Evolutionary conservation across 1,284 basidiomycete species (phyloP), one percentile per base, ranked within the genome.

Genomic region (Pseudozyma thailandica): DNA sequence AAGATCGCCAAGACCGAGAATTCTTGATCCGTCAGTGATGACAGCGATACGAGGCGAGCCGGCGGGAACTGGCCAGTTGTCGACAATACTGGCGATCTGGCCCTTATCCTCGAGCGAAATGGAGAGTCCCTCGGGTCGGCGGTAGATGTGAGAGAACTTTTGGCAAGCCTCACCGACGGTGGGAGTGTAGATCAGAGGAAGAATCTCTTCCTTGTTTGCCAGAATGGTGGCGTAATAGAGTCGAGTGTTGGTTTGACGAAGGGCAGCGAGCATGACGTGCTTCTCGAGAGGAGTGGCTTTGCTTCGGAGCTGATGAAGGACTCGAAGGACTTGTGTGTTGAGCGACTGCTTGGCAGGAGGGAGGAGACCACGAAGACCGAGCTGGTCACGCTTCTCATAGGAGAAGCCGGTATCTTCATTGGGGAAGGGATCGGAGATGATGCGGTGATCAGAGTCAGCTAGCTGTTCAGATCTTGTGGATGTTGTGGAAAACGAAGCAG

Each of bases 1-100:
- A 20, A 96, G 88, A 82, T 97, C 94, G 31, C 94, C 94, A 27
- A 98, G 85, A 66, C 94, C 94, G 25, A 97, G 88, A 75, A 97
- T 95, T 55, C 94, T 90, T 16, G 91, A 93, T 85, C 93, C 94
- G 84, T 96, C 94, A 5, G 84, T 85, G 33, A 85, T 80, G 57
- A 85, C 84, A 27, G 83, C 82, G 41, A 83, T 82, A 21, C 83
- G 78, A 6, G 79, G 74, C 18, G 77, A 72, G 4, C 76, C 79
- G n/a, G 76, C 55, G 20, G 82, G 69, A 58, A 87, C 88, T 9
- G 90, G 89, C 92, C 92, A 93, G 82, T 90, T 91, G 49, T 85
- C 85, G 35, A 93, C 85, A 52, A 93, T 88, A 56, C 86, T 84
- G 35, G 87, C 86, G 74, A 93, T 90, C 37, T 86, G 89, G 39